Base-by-base conservation (phyloP, 1,284 basidiomycete species). In the Leccinum solheimii region DNA sequence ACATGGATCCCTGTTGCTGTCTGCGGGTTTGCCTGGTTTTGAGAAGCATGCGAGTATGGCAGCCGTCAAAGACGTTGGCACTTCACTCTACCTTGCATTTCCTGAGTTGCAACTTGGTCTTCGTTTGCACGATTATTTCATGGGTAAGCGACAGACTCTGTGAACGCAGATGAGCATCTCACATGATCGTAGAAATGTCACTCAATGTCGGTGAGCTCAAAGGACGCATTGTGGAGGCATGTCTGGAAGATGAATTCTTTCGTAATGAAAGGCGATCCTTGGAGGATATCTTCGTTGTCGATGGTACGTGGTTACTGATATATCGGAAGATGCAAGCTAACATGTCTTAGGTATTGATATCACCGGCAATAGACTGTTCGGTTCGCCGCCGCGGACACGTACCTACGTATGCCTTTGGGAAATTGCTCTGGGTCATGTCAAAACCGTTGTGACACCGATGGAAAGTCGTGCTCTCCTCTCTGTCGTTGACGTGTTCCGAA, bases 381-480 rank as follows among this genome's bases (percentile, higher is more conserved):
- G 95, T 4, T 91, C 92, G 10, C 86, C 87, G 61, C 95, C 95
- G 2, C 82, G 84, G n/a, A 91, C 90, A 0, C 78, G 90, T 1
- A 90, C 94, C 0, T 97, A 97, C 70, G 79, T 95, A 8, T 97
- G 94, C 71, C 83, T 96, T 5, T 97, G 95, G 95, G 92, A 95
- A 68, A 83, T 95, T 51, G 77, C 78, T 21, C 51, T 94, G 26
- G 91, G 91, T 2, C 74, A 81, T 48, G 70, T 94, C 50, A 86
- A 86, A 64, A 82, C 81, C 0, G 74, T 82, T 40, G 67, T 91
- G 13, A 84, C 87, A 1, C 83, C 87, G 3, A 72, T 77, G 13
- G 84, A 94, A 60, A 78, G 80, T 0, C 77, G 79, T 45, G 74
- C 83, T 3, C 67, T 95, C 5, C 72, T 77, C 4, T 80, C 85